Conservation (phyloP, 2,329 filamentous ascomycete species). For the Arthrobotrys iridis region DNA sequence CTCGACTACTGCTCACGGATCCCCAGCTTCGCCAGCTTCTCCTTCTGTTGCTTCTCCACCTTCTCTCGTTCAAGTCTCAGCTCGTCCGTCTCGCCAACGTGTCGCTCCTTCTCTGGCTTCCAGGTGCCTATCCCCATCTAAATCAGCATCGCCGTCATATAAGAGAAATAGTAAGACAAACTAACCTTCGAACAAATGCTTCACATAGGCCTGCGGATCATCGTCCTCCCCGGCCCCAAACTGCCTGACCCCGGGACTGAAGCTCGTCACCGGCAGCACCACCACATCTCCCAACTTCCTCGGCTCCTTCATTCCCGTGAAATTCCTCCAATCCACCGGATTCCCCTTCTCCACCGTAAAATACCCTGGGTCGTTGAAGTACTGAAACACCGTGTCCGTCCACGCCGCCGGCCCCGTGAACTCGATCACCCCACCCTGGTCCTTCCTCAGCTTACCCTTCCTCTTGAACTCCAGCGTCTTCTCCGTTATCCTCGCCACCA, state of each 20-base stretch:
- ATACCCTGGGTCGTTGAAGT: conserved; percentile 89
- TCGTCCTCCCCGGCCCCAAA: conserved; percentile 91
- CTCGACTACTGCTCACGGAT: conserved; percentile 15
- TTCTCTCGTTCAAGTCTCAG: conserved; percentile 19
- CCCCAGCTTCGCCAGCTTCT: conserved; percentile 21
- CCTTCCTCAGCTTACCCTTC: conserved; percentile 70
- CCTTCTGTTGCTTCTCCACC: conserved; percentile 21
- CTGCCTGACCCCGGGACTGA: conserved; percentile 91
- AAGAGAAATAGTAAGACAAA: conserved; percentile 3
- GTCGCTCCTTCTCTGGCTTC: conserved; percentile 77
- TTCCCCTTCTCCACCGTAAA: conserved; percentile 81
- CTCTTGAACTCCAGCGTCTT: conserved; percentile 79
- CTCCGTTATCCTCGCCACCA: conserved; percentile 85
- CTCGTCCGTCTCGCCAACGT: conserved; percentile 69
- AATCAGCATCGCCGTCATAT: conserved; percentile 14
- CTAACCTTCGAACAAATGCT: conserved; percentile 97
- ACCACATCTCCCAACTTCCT: conserved; percentile 94
- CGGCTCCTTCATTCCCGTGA: conserved; percentile 82
- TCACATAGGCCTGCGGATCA: conserved; percentile 96
- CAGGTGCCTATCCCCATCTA: conserved; percentile 69
- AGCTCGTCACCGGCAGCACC: conserved; percentile 93
- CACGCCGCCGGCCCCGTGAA: conserved; percentile 93
- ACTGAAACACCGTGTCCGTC: conserved; percentile 91
- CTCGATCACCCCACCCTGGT: conserved; percentile 81
- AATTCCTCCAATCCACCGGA: conserved; percentile 85